Conservation (phyloP, 768 basidiomycete genomes). For the Clavulina sp. region DNA sequence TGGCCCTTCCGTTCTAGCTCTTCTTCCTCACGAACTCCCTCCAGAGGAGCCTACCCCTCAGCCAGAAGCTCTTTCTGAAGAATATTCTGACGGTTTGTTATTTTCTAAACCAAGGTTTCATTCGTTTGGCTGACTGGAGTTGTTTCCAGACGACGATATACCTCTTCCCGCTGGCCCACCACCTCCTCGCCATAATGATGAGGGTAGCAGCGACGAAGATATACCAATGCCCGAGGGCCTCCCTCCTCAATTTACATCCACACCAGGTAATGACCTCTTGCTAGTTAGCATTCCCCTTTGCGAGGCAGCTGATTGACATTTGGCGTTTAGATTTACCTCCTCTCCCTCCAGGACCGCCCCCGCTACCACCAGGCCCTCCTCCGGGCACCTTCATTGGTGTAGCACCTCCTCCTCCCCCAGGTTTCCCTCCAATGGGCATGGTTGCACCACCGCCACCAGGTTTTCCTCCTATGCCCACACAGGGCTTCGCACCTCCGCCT, state of each 20-base stretch:
- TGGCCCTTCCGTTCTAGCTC: background rate
- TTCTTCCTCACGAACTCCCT: conserved; percentile 7
- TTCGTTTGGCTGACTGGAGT: background rate
- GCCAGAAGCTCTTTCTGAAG: background rate
- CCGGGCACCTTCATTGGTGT: conserved; percentile 14
- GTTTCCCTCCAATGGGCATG: conserved; percentile 17
- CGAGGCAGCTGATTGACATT: background rate
- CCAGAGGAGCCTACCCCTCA: background rate
- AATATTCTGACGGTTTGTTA: background rate
- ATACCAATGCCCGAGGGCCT: conserved; percentile 81
- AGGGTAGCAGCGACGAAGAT: conserved; percentile 52
- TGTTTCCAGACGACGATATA: conserved; percentile 9
- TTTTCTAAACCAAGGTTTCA: background rate
- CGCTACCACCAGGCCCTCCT: conserved; percentile 18
- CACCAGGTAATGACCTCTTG: background rate
- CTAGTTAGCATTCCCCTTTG: too few species aligned
- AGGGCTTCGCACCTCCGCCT: conserved; percentile 5
- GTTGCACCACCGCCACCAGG: conserved; percentile 13
- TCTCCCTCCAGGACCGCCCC: conserved; percentile 14
- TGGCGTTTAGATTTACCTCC: conserved; percentile 1
- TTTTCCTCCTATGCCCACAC: conserved; percentile 5
- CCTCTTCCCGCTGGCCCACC: conserved; percentile 11
- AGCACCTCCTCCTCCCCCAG: conserved; percentile 16
- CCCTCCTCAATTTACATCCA: conserved; percentile 19
- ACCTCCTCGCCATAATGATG: background rate